A percentile compares a stretch with the other conserved stretches of the same genome.
Evolutionary conservation across 805 yeast genomes (phyloP).

Genomic region (Pichia cephalocereana): DNA sequence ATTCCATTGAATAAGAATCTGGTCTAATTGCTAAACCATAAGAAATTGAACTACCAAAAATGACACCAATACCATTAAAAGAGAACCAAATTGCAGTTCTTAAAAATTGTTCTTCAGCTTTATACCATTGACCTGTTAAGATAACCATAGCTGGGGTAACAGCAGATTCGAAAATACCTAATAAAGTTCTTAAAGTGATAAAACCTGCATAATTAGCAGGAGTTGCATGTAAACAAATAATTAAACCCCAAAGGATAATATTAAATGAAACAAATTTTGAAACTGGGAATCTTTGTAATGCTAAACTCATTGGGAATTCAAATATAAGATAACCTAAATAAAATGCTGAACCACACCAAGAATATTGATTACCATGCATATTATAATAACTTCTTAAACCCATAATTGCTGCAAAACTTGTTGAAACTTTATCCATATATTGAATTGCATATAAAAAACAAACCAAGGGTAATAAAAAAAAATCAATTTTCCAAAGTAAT

Average conservation of each 20-base stretch:
- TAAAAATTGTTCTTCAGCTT: constrained; percentile 24
- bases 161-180: constrained; percentile 35
- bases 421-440: constrained; percentile 51
- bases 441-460: constrained; percentile 41
- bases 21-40: constrained; percentile 24
- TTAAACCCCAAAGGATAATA: constrained; percentile 35
- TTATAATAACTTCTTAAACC: constrained; percentile 42
- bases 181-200: constrained; percentile 36
- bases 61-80: constrained; percentile 22
- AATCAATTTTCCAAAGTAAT: constrained; percentile 35
- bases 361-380: constrained; percentile 33
- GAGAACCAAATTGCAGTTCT: constrained; percentile 25
- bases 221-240: constrained; percentile 39
- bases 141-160: constrained; percentile 29
- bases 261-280: constrained; percentile 26
- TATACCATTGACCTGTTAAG: constrained; percentile 26
- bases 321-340: constrained; percentile 40
- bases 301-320: constrained; percentile 40
- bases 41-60: constrained; percentile 25
- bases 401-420: constrained; percentile 46
- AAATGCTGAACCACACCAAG: constrained; percentile 23
- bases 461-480: constrained; percentile 41
- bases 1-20: constrained; percentile 15
- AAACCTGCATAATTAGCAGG: constrained; percentile 40
- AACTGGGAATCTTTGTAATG: constrained; percentile 37